Base-by-base conservation (phyloP, 2,329 filamentous ascomycete genomes). In the Leptographium galeiforme region DNA sequence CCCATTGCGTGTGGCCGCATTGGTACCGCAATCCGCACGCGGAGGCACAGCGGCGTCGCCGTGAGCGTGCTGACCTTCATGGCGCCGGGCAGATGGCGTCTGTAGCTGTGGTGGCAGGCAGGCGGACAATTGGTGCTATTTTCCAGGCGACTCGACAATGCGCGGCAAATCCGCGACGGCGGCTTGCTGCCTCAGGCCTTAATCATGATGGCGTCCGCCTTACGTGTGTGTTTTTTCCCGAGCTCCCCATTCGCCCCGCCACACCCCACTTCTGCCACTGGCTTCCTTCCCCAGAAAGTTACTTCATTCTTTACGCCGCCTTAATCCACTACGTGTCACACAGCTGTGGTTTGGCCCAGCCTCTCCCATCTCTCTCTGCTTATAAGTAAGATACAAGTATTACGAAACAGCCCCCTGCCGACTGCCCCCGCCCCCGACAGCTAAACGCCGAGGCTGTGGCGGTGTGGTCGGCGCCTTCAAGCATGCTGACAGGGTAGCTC, bases 161-260 rank as follows among this genome's bases (percentile, higher is more conserved):
- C 25, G 25, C 25, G 25, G 25, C 25, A 25, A 18, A 48, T 34
- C 36, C 8, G 36, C 40, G 16, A 10, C 18, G 25, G 25, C 25
- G 25, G 13, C 7, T 53, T 51, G 33, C n/a, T 56, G 54, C 56
- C 56, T 57, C 30, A 57, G 52, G 54, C 50, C 18, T 10, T 30
- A 8, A 30, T 25, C 14, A 10, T 14, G 10, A 41, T 14, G 19
- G 8, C 13, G 40, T 25, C n/a, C 14, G 13, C 12, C 19, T 52
- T 50, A 39, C 45, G 34, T 32, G 16, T 32, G 16, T 25, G 43
- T 48, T 47, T 14, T 48, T 54, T 54, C 48, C 54, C 18, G 30
- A 52, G 52, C 54, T 45, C 48, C 45, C 40, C 48, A 57, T 57
- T 57, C 56, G 56, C 49, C 45, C 32, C 16, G 46, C 12, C 14